Evolutionary conservation across 2,329 filamentous ascomycete species (phyloP).

Genomic region (Pseudogymnoascus sp.): DNA sequence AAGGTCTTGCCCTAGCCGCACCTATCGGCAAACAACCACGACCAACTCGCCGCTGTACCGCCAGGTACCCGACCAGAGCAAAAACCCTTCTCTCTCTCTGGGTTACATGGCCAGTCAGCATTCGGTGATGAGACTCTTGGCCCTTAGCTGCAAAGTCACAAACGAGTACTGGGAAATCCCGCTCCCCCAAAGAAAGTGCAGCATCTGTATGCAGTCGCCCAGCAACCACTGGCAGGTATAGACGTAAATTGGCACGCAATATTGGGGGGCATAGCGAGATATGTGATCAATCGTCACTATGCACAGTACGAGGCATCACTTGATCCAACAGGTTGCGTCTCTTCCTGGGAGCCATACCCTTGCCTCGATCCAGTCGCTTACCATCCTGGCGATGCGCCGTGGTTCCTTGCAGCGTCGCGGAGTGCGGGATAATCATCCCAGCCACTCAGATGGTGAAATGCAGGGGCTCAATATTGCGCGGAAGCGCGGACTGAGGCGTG

Average conservation of each 20-base stretch:
- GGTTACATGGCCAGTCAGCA: neutral
- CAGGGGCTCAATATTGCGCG: conserved; percentile 2
- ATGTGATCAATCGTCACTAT: neutral
- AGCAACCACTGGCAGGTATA: neutral
- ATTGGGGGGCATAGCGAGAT: neutral
- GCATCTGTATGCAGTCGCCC: neutral
- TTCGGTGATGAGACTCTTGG: neutral
- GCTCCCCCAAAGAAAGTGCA: neutral
- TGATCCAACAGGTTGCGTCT: neutral
- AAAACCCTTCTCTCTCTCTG: neutral
- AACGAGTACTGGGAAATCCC: neutral
- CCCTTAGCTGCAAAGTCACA: neutral
- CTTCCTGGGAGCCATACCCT: neutral
- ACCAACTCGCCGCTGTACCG: neutral
- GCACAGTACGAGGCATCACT: neutral
- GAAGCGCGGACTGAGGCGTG: neutral
- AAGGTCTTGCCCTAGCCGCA: conserved; percentile 8
- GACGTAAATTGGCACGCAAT: neutral
- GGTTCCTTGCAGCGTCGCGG: conserved; percentile 2
- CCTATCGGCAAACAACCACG: neutral
- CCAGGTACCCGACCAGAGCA: neutral
- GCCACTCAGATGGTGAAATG: conserved; percentile 5
- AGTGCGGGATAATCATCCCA: conserved; percentile 4
- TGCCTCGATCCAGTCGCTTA: neutral
- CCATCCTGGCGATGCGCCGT: neutral